These are phyloP conservation scores for Colletotrichum eremochloae DNA, from an alignment of 2,329 filamentous ascomycete species.

Conservation along the genomic window DNA sequence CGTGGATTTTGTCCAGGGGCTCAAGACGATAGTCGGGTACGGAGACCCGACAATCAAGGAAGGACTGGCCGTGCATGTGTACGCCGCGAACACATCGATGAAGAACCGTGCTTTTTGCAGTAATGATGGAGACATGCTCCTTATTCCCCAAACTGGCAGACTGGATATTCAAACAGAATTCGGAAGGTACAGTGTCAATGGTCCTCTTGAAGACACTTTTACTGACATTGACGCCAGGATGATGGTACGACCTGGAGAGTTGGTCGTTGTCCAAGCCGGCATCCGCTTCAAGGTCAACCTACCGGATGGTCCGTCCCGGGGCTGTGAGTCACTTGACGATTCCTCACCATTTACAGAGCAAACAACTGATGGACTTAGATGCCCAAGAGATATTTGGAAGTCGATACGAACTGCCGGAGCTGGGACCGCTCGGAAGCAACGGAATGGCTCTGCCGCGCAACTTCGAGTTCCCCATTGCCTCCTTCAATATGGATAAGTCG, in stretches of 20 bases:
- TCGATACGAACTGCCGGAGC: conserved; percentile 73
- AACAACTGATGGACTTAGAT: conserved; percentile 48
- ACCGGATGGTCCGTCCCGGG: conserved; percentile 68
- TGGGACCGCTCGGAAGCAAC: conserved; percentile 75
- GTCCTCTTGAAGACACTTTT: conserved; percentile 19
- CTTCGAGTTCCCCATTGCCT: conserved; percentile 72
- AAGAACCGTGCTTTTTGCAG: conserved; percentile 60
- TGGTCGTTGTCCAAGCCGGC: conserved; percentile 74
- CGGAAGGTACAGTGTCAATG: conserved; percentile 58
- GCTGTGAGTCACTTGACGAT: conserved; percentile 53
- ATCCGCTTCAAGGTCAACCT: conserved; percentile 71
- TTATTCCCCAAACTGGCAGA: conserved; percentile 72
- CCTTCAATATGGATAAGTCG: conserved; percentile 55
- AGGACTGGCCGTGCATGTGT: conserved; percentile 63
- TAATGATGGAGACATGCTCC: conserved; percentile 75
- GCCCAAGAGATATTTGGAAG: conserved; percentile 75
- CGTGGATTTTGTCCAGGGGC: conserved; percentile 61
- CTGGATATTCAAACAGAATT: conserved; percentile 77
- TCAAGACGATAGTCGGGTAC: conserved; percentile 63
- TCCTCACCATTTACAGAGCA: neutral
- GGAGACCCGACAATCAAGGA: conserved; percentile 65
- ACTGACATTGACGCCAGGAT: conserved; percentile 29
- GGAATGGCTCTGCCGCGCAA: conserved; percentile 74
- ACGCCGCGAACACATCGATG: conserved; percentile 62
- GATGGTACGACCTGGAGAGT: conserved; percentile 74